A percentile compares a stretch with the other conserved stretches of the same genome.
phyloP scores from a whole-genome alignment of 495 filamentous ascomycete species.

The Aspergillus cavernicola region DNA sequence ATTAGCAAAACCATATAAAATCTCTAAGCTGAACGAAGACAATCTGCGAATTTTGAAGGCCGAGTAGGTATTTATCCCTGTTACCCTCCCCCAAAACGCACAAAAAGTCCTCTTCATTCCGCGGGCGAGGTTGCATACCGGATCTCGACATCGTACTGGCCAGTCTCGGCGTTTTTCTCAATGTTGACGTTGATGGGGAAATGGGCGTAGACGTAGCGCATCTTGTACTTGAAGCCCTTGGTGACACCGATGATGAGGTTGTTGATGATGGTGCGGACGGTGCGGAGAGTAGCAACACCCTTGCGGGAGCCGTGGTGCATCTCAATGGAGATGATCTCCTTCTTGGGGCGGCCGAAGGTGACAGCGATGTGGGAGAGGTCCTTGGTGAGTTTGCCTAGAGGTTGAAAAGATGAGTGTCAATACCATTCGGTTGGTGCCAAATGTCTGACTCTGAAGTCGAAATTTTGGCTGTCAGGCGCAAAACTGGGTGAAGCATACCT shows the following conservation, averaged over 20 bases:
- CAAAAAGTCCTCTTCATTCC: background rate
- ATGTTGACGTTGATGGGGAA: slow-evolving; percentile 99
- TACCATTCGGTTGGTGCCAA: background rate
- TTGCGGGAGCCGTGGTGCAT: slow-evolving; percentile 97
- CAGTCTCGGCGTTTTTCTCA: slow-evolving; percentile 92
- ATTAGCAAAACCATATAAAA: slow-evolving; percentile 13
- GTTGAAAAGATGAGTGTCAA: slow-evolving; percentile 17
- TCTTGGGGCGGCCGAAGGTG: slow-evolving; percentile 81
- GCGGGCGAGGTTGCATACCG: slow-evolving; percentile 57
- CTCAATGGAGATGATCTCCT: slow-evolving; percentile 86
- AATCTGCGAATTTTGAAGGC: background rate
- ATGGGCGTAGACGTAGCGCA: slow-evolving; percentile 99
- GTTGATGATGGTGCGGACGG: slow-evolving; percentile 94
- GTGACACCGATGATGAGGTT: slow-evolving; percentile 98
- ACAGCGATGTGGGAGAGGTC: slow-evolving; percentile 93
- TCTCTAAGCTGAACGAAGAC: background rate
- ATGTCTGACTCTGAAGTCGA: background rate
- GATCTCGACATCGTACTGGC: slow-evolving; percentile 88
- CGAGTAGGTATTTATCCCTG: background rate
- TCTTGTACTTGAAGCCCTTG: slow-evolving; percentile 99
- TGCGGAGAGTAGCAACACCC: slow-evolving; percentile 95
- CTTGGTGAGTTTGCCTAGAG: slow-evolving; percentile 83
- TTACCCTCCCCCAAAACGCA: background rate
- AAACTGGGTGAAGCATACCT: slow-evolving; percentile 45
- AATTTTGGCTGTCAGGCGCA: background rate